phyloP scores from a whole-genome alignment of 2,329 filamentous ascomycete species.

The Colletotrichum spinosum region DNA sequence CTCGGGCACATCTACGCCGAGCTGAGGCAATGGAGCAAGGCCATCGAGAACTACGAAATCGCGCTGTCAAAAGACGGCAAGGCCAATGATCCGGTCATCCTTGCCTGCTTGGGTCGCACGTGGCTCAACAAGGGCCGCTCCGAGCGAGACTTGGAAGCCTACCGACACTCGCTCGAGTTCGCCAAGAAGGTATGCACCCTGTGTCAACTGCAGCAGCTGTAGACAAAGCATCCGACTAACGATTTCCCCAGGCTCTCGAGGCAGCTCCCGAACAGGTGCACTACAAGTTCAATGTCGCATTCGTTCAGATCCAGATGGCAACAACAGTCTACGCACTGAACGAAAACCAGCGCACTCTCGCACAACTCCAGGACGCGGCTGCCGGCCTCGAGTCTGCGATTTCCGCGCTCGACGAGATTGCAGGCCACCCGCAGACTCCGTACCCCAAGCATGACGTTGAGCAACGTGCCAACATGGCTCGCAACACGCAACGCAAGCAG shows the following conservation, averaged over 20 bases:
- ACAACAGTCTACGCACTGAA: constrained; percentile 80
- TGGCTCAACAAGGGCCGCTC: constrained; percentile 84
- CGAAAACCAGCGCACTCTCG: constrained; percentile 81
- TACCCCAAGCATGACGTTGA: constrained; percentile 93
- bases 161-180: constrained; percentile 68
- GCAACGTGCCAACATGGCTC: constrained; percentile 96
- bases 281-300: constrained; percentile 97
- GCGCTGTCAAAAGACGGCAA: constrained; percentile 84
- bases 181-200: constrained; percentile 67
- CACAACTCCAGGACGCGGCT: constrained; percentile 84
- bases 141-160: constrained; percentile 69
- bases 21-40: constrained; percentile 87
- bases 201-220: no score
- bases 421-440: constrained; percentile 74
- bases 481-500: constrained; percentile 93
- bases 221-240: not conserved
- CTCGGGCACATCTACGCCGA: constrained; percentile 94
- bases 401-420: constrained; percentile 73
- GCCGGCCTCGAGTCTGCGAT: constrained; percentile 89
- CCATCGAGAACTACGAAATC: constrained; percentile 93
- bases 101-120: constrained; percentile 87
- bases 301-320: constrained; percentile 95
- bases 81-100: constrained; percentile 77
- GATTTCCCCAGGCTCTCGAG: constrained; percentile 70
- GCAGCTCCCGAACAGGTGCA: constrained; percentile 86